Percentiles rank a stretch among this genome's conserved stretches.
Conservation (phyloP, 371 early-diverging fungal species). For the Mortierella sp. region DNA sequence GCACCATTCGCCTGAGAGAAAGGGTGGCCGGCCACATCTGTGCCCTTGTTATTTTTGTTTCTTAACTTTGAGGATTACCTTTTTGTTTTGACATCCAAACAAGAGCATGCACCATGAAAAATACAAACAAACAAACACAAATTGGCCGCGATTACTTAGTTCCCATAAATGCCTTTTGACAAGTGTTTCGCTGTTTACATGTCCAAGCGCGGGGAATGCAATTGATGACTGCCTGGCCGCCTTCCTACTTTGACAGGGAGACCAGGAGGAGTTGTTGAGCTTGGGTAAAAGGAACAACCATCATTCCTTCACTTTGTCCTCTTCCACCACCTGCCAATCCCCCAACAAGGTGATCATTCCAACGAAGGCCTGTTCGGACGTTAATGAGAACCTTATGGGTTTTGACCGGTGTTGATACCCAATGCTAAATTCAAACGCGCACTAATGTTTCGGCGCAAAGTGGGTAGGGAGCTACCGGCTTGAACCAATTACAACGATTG, state of each 20-base stretch:
- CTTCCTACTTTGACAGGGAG: background rate
- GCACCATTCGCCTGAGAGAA: background rate
- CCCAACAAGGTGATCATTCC: background rate
- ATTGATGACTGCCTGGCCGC: background rate
- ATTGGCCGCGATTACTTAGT: background rate
- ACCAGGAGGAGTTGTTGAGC: too few relatives aligned
- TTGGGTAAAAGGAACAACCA: background rate
- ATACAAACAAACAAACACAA: background rate
- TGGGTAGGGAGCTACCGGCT: background rate
- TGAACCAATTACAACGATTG: background rate
- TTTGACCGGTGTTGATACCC: background rate
- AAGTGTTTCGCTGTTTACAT: background rate
- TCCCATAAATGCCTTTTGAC: background rate
- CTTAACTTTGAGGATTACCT: background rate
- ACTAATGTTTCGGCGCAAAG: background rate
- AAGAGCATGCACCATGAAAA: background rate
- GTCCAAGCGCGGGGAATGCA: constrained; percentile 7
- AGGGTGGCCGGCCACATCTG: background rate
- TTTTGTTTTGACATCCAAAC: background rate
- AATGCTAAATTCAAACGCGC: background rate
- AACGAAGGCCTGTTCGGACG: background rate
- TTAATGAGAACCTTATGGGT: background rate
- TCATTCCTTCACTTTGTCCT: background rate
- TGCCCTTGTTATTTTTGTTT: background rate
- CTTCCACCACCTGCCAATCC: too few relatives aligned